phyloP scores from a whole-genome alignment of 139 green algal species.

The Nannochloris sp. region DNA sequence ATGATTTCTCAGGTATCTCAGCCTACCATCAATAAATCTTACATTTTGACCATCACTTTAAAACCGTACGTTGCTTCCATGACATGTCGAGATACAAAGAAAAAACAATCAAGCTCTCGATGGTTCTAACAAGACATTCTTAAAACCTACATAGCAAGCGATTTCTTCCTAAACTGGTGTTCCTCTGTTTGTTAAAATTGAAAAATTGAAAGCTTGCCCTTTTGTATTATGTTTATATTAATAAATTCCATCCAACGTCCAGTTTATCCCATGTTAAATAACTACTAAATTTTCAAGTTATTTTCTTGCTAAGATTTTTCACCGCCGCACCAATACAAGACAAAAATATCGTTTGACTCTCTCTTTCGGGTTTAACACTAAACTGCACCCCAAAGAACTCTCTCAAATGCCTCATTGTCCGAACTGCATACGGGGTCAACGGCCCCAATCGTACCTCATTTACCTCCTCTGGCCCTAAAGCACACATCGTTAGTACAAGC shows the following conservation, averaged over 20 bases:
- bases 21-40: no score
- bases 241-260: background rate
- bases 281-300: constrained; percentile 26
- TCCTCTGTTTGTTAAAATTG: no score
- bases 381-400: constrained; percentile 92
- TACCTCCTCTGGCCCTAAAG: constrained; percentile 79
- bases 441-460: constrained; percentile 78
- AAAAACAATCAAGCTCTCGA: no score
- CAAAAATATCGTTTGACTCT: constrained; percentile 84
- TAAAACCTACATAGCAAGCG: no score
- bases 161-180: no score
- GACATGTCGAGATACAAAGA: no score
- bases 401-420: constrained; percentile 73
- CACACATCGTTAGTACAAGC: constrained; percentile 78
- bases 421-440: constrained; percentile 78
- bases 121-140: no score
- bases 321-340: constrained; percentile 83
- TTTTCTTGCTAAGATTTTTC: constrained; percentile 70
- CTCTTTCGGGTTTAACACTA: constrained; percentile 70
- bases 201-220: no score
- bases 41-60: no score
- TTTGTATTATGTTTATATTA: background rate
- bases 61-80: no score
- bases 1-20: no score
- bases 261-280: background rate